phyloP scores from a whole-genome alignment of 495 filamentous ascomycete genomes.

The Cudoniella acicularis region DNA sequence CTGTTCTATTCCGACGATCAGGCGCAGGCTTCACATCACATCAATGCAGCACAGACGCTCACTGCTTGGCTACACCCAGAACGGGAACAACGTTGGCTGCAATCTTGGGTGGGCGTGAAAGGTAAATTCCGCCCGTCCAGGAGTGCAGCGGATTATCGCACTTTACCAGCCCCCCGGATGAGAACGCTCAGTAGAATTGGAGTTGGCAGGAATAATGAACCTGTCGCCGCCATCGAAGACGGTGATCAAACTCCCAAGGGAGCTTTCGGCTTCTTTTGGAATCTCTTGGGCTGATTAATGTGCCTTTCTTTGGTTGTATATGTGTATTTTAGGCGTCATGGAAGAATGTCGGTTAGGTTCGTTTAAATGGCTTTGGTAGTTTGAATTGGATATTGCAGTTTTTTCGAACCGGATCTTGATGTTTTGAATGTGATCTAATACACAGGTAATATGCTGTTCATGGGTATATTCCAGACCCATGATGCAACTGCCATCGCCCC shows the following conservation, averaged over 20 bases:
- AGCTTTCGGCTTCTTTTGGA: too few species aligned
- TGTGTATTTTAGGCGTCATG: too few species aligned
- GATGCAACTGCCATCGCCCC: conserved; percentile 65
- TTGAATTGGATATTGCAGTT: background rate
- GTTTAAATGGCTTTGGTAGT: background rate
- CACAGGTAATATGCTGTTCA: conserved; percentile 32
- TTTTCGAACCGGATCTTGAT: background rate
- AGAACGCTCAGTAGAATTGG: too few species aligned
- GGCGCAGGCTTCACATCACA: background rate
- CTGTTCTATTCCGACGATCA: background rate
- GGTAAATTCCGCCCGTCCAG: background rate
- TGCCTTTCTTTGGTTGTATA: too few species aligned
- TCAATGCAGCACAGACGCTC: background rate
- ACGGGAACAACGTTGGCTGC: background rate
- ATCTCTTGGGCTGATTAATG: too few species aligned
- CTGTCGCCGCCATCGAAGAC: too few species aligned
- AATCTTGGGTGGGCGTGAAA: background rate
- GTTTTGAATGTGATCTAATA: background rate
- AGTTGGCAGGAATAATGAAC: too few species aligned
- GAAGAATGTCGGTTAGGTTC: too few species aligned
- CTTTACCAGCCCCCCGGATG: too few species aligned
- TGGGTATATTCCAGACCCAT: conserved; percentile 48
- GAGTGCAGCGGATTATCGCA: background rate
- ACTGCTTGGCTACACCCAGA: background rate
- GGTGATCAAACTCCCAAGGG: too few species aligned